A percentile compares a stretch with the other conserved stretches of the same genome.
Evolutionary conservation across 495 filamentous ascomycete genomes (phyloP).

Genomic region (Rhizodiscina lignyota): DNA sequence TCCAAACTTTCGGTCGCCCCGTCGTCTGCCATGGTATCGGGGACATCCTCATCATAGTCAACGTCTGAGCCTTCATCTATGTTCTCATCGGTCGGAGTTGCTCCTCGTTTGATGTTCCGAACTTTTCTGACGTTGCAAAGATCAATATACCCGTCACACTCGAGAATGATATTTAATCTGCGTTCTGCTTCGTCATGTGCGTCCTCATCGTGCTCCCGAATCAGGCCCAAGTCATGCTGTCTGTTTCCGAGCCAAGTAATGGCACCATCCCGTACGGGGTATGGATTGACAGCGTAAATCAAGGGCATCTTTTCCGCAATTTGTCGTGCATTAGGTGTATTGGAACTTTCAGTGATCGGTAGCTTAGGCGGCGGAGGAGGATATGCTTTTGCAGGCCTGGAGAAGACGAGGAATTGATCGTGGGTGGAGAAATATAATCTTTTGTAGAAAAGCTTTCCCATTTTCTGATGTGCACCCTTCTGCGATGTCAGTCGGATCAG

Average conservation of each 20-base stretch:
- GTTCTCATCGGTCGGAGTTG: conserved; percentile 32
- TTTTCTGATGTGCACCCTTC: conserved; percentile 37
- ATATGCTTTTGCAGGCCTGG: conserved; percentile 42
- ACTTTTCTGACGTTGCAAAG: conserved; percentile 40
- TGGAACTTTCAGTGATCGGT: conserved; percentile 20
- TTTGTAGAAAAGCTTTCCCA: conserved; percentile 54
- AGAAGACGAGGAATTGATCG: conserved; percentile 52
- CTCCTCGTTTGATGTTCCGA: conserved; percentile 22
- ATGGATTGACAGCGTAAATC: conserved; percentile 50
- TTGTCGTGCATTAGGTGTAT: conserved; percentile 37
- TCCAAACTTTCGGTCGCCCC: conserved; percentile 35
- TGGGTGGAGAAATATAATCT: conserved; percentile 55
- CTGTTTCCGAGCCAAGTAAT: conserved; percentile 37
- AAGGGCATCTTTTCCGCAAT: conserved; percentile 42
- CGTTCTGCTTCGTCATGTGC: conserved; percentile 46
- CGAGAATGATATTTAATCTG: conserved; percentile 39
- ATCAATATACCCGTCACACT: conserved; percentile 52
- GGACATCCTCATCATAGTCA: conserved; percentile 30
- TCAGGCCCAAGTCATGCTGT: too few relatives aligned
- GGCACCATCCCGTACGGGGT: conserved; percentile 32
- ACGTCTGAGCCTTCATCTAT: conserved; percentile 22
- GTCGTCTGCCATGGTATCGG: conserved; percentile 32
- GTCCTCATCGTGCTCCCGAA: conserved; percentile 38
- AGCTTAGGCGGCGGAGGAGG: conserved; percentile 51
- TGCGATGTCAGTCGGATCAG: conserved; percentile 53